Conservation (phyloP, 169 alveolate species). For the Eimeria necatrix region DNA sequence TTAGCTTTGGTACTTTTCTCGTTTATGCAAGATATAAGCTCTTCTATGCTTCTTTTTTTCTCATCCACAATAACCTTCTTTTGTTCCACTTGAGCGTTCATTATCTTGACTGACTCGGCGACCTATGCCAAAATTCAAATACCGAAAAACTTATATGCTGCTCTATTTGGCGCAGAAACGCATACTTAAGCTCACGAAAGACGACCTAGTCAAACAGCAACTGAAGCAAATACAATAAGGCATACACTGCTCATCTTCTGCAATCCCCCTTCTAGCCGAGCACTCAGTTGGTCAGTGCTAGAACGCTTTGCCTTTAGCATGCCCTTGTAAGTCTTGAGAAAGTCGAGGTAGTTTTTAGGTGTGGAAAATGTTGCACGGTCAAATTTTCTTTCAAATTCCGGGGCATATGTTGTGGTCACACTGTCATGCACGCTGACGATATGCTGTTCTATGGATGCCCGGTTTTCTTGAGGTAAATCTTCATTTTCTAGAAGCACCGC, state of each 20-base stretch:
- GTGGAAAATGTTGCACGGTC: slow-evolving; percentile 94
- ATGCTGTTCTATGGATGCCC: slow-evolving; percentile 90
- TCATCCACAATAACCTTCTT: slow-evolving; percentile 93
- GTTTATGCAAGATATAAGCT: slow-evolving; percentile 90
- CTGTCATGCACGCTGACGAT: slow-evolving; percentile 91
- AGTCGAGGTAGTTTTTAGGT: slow-evolving; percentile 95
- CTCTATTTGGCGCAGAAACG: background rate
- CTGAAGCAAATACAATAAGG: background rate
- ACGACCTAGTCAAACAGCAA: background rate
- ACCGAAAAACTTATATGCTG: background rate
- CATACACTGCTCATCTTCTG: slow-evolving; percentile 84
- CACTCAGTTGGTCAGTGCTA: slow-evolving; percentile 87
- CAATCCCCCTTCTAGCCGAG: slow-evolving; percentile 95
- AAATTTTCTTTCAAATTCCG: slow-evolving; percentile 90
- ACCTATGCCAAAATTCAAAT: slow-evolving; percentile 89
- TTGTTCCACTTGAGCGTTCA: slow-evolving; percentile 90
- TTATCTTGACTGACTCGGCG: slow-evolving; percentile 87
- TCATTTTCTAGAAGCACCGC: slow-evolving; percentile 88
- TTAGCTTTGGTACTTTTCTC: slow-evolving; percentile 91
- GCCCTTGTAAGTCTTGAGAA: slow-evolving; percentile 89
- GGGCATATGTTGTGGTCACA: slow-evolving; percentile 89
- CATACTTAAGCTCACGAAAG: background rate
- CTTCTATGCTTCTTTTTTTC: slow-evolving; percentile 91
- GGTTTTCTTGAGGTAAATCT: slow-evolving; percentile 87
- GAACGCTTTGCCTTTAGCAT: slow-evolving; percentile 88